Evolutionary conservation across 768 basidiomycete species (phyloP).

Genomic region (Tulasnella sp.): DNA sequence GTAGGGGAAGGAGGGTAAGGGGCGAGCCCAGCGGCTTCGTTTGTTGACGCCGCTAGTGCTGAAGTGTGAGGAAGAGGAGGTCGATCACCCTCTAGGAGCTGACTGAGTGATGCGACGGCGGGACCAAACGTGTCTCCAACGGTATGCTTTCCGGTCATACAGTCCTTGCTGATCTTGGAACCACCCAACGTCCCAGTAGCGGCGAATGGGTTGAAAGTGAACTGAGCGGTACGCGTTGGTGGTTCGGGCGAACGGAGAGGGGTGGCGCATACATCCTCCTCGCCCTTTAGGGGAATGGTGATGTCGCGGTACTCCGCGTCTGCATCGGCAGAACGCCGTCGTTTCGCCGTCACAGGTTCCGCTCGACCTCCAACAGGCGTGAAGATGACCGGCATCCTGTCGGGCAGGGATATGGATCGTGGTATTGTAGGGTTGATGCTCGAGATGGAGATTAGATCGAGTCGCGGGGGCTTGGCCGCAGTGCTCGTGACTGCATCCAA

Average conservation of each 20-base stretch:
- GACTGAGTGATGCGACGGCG: background rate
- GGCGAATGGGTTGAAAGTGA: slow-evolving; percentile 14
- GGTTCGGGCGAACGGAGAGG: background rate
- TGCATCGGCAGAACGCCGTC: background rate
- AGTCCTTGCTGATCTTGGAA: background rate
- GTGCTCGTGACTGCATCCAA: background rate
- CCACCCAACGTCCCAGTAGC: background rate
- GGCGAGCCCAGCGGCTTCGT: background rate
- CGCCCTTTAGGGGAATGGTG: background rate
- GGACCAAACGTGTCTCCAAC: slow-evolving; percentile 11
- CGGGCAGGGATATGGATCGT: background rate
- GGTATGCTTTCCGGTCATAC: background rate
- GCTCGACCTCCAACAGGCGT: background rate
- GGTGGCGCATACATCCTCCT: background rate
- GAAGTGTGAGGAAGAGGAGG: background rate
- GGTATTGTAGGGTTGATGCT: background rate
- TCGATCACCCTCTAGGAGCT: background rate
- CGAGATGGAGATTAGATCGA: background rate
- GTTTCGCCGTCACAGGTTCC: background rate
- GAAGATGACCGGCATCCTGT: background rate
- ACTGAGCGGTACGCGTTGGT: background rate
- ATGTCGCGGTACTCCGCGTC: background rate
- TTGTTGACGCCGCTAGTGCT: background rate
- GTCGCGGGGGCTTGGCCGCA: background rate
- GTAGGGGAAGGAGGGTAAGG: background rate